phyloP scores from a whole-genome alignment of 2,329 filamentous ascomycete species.

The Sporothrix globosa region DNA sequence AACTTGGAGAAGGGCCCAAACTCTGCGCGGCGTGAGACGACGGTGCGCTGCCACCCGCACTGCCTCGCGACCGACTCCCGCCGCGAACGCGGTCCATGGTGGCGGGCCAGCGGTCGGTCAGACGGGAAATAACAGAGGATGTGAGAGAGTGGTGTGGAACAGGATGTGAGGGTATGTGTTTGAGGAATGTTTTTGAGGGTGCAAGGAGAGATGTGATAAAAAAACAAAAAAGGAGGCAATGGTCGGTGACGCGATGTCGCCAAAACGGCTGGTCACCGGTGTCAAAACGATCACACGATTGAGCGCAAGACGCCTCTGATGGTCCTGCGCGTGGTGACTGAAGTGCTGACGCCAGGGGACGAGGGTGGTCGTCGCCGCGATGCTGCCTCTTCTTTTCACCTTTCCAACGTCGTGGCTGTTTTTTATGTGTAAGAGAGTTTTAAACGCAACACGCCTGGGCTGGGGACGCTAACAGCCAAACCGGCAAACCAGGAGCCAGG shows the following conservation, averaged over 20 bases:
- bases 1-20: neutral
- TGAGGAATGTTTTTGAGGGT: neutral
- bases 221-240: constrained; percentile 10
- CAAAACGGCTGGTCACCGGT: neutral
- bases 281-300: neutral
- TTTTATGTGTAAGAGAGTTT: constrained; percentile 35
- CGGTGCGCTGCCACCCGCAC: constrained; percentile 28
- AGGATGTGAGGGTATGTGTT: neutral
- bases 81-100: constrained; percentile 36
- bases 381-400: neutral
- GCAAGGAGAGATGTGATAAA: neutral
- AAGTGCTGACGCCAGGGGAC: neutral
- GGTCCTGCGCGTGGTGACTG: neutral
- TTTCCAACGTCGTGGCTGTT: constrained; percentile 28
- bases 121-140: neutral
- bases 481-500: constrained; percentile 8
- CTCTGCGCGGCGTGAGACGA: constrained; percentile 20
- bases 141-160: neutral
- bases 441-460: constrained; percentile 25
- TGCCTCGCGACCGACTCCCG: constrained; percentile 37
- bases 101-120: neutral
- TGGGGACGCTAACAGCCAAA: constrained; percentile 26
- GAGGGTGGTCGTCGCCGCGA: neutral
- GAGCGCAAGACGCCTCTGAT: neutral
- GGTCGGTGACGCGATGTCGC: neutral